These are phyloP conservation scores for Sporopachydermia cereana DNA, from an alignment of 1,139 yeast species.

Conservation along the genomic window DNA sequence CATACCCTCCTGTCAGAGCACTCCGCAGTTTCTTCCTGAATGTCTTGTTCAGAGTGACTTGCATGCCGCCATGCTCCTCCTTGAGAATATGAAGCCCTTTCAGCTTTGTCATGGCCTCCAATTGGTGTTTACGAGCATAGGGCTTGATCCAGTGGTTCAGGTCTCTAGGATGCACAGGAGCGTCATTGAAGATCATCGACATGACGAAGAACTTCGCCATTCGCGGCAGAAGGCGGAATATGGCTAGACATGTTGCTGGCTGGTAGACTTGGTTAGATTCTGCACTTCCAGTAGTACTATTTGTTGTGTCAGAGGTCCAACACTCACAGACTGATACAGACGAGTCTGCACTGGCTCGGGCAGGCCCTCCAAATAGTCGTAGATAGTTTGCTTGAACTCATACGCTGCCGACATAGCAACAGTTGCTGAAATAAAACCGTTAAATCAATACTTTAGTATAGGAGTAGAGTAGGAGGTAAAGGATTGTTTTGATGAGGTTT, in stretches of 20 bases:
- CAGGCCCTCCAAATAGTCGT: conserved; percentile 79
- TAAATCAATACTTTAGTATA: too few species aligned
- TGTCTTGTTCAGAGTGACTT: conserved; percentile 54
- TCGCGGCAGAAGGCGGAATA: conserved; percentile 77
- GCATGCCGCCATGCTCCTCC: conserved; percentile 44
- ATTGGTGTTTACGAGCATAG: conserved; percentile 37
- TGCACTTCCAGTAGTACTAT: not conserved
- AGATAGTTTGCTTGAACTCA: conserved; percentile 60
- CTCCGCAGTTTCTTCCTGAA: conserved; percentile 68
- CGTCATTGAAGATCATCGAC: conserved; percentile 76
- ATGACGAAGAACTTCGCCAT: conserved; percentile 81
- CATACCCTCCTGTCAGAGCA: conserved; percentile 73
- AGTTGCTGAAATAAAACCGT: too few species aligned
- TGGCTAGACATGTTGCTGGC: conserved; percentile 91
- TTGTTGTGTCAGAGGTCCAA: too few species aligned
- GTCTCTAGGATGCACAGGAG: conserved; percentile 55
- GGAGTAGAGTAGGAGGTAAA: too few species aligned
- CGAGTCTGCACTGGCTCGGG: conserved; percentile 77
- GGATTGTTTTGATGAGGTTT: too few species aligned
- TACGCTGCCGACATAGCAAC: conserved; percentile 12
- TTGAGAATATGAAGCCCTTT: conserved; percentile 65
- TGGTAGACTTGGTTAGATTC: conserved; percentile 22
- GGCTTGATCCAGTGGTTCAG: conserved; percentile 70
- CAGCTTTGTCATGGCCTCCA: conserved; percentile 70
- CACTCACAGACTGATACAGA: conserved; percentile 43